These are phyloP conservation scores for Zymoseptoria pseudotritici DNA, from an alignment of 2,329 filamentous ascomycete species.

Conservation along the genomic window DNA sequence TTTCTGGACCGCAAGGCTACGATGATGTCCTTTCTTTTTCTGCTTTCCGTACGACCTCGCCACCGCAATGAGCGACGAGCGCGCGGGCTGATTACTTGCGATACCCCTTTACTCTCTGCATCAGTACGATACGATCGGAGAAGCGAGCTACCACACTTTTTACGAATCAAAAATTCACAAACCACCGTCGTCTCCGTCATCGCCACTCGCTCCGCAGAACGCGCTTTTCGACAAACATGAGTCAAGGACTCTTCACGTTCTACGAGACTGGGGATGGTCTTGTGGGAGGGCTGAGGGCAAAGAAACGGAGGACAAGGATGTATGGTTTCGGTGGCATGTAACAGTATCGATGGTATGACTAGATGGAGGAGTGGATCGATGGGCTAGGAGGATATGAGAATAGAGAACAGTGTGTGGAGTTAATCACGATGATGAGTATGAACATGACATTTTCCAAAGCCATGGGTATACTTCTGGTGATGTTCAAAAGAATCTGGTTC, in stretches of 20 bases:
- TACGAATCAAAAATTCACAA: neutral
- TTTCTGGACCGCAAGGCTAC: constrained; percentile 1
- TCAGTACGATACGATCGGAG: constrained; percentile 6
- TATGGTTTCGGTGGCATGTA: neutral
- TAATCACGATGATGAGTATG: neutral
- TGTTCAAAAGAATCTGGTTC: neutral
- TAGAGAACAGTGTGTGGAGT: neutral
- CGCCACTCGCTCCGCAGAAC: neutral
- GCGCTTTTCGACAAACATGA: constrained; percentile 1
- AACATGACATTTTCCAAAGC: neutral
- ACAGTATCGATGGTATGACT: neutral
- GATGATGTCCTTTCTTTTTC: constrained; percentile 6
- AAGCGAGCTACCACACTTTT: constrained; percentile 3
- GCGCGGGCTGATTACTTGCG: constrained; percentile 12
- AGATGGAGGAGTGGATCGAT: neutral
- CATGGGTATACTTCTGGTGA: neutral
- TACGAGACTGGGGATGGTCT: neutral
- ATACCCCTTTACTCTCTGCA: constrained; percentile 16
- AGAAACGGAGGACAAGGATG: constrained; percentile 5
- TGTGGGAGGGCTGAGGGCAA: neutral
- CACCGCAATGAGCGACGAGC: constrained; percentile 1
- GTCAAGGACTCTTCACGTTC: neutral
- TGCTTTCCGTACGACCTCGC: constrained; percentile 4
- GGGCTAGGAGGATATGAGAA: neutral
- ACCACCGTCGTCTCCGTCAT: neutral